Base-by-base conservation (phyloP, 331 rosid species). In the Quercus tomentella region DNA sequence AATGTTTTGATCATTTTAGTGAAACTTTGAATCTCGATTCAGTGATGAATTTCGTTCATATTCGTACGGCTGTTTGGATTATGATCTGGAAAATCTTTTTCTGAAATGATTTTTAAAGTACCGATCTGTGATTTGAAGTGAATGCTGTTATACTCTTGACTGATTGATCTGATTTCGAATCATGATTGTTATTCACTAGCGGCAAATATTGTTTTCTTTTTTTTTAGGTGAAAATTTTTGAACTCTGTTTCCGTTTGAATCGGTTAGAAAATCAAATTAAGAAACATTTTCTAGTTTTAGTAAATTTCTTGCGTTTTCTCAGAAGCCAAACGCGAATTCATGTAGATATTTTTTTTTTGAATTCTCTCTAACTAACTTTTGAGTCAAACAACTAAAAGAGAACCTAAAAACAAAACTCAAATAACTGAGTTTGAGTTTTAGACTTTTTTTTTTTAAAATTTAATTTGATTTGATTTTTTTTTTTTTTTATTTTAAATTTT, bases 231-330 rank as follows among this genome's bases (percentile, higher is more conserved):
- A 11, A 33, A 79, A 60, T 45, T 54, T 30, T 65, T 45, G 61
- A 76, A 25, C 66, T 51, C 65, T 77, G 52, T 65, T 75, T 81
- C 68, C 8, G 51, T 22, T 54, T 55, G 57, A 73, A 28, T 72
- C 17, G 7, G 69, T 52, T 14, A 51, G 66, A 35, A 77, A 14
- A 1, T n/a, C 52, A 0, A 5, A 26, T 43, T 23, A 30, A 56
- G 14, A 22, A 31, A 8, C 45, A 18, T 3, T 31, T 67, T 7
- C 5, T 15, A 10, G 1, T 67, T 67, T 61, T 14, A 14, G 41
- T 26, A 1, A 63, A 2, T 28, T 9, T 67, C 72, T 49, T 72
- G 60, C 22, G n/a, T 56, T 75, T 73, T 28, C 28, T 30, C 58
- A 4, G 56, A 18, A 70, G 66, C 23, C 43, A 74, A 60, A 51